Evolutionary conservation across 495 filamentous ascomycete species (phyloP).

Genomic region (Poronia punctata): DNA sequence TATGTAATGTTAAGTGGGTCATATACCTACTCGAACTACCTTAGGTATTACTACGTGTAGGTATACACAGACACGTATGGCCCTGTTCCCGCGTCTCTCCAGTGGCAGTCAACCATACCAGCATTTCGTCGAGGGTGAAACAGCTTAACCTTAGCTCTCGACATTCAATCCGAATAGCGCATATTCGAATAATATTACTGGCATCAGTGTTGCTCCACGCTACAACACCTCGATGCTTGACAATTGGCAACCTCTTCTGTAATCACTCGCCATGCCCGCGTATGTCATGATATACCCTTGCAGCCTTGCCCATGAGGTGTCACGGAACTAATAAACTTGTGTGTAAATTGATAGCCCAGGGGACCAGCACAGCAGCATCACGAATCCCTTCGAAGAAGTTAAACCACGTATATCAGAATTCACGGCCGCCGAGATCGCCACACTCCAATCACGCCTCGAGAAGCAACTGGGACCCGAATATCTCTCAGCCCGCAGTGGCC

Average conservation of each 20-base stretch:
- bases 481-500: slow-evolving; percentile 75
- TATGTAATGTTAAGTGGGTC: slow-evolving; percentile 11
- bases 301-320: slow-evolving; percentile 10
- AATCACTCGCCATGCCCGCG: slow-evolving; percentile 33
- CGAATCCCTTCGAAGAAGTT: slow-evolving; percentile 73
- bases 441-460: slow-evolving; percentile 75
- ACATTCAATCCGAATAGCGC: too few relatives aligned
- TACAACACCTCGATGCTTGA: too few relatives aligned
- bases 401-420: slow-evolving; percentile 64
- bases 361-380: slow-evolving; percentile 59
- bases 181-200: too few relatives aligned
- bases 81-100: too few relatives aligned
- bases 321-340: slow-evolving; percentile 19
- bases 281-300: slow-evolving; percentile 24
- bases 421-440: slow-evolving; percentile 85
- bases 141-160: too few relatives aligned
- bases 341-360: slow-evolving; percentile 52
- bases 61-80: too few relatives aligned
- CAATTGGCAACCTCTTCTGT: too few relatives aligned
- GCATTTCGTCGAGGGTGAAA: too few relatives aligned
- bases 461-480: slow-evolving; percentile 97
- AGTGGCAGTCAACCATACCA: too few relatives aligned
- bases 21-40: too few relatives aligned
- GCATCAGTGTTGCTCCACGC: too few relatives aligned
- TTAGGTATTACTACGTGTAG: too few relatives aligned